Percentiles rank a stretch among this genome's conserved stretches.
phyloP scores from a whole-genome alignment of 257 asterid genomes.

The Phtheirospermum japonicum region DNA sequence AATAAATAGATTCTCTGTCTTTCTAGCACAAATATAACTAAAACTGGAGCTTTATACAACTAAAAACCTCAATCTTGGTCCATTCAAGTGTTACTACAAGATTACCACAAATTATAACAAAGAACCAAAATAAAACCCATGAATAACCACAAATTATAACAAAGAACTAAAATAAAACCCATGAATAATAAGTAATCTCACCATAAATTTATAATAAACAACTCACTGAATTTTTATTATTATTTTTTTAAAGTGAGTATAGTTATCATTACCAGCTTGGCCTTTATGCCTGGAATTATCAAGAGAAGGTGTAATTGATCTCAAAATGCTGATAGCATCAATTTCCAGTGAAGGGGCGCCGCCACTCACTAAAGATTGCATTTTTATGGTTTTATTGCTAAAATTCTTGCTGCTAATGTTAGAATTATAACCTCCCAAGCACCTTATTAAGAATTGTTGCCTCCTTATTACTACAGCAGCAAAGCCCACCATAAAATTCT shows the following conservation, averaged over 20 bases:
- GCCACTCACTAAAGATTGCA: conserved; percentile 57
- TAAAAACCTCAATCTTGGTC: no score
- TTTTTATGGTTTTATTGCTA: conserved; percentile 37
- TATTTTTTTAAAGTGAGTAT: background rate
- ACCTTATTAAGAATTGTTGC: conserved; percentile 72
- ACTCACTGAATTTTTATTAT: no score
- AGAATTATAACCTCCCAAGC: conserved; percentile 45
- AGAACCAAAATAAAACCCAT: background rate
- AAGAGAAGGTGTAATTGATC: conserved; percentile 79
- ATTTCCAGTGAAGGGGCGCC: conserved; percentile 52
- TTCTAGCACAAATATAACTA: no score
- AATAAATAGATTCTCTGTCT: no score
- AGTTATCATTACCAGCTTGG: conserved; percentile 75
- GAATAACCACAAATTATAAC: no score
- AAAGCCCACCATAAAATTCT: conserved; percentile 54
- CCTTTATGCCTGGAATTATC: conserved; percentile 79
- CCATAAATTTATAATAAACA: background rate
- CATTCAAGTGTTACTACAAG: background rate
- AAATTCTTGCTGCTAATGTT: conserved; percentile 29
- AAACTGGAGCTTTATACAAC: no score
- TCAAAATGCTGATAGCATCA: conserved; percentile 64
- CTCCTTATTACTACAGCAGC: conserved; percentile 54
- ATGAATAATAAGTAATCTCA: no score
- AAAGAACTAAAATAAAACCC: background rate
- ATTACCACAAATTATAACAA: conserved; percentile 18